A percentile compares a stretch with the other conserved stretches of the same genome.
Evolutionary conservation across 345 rosid genomes (phyloP).

Genomic region (Bretschneidera sinensis): DNA sequence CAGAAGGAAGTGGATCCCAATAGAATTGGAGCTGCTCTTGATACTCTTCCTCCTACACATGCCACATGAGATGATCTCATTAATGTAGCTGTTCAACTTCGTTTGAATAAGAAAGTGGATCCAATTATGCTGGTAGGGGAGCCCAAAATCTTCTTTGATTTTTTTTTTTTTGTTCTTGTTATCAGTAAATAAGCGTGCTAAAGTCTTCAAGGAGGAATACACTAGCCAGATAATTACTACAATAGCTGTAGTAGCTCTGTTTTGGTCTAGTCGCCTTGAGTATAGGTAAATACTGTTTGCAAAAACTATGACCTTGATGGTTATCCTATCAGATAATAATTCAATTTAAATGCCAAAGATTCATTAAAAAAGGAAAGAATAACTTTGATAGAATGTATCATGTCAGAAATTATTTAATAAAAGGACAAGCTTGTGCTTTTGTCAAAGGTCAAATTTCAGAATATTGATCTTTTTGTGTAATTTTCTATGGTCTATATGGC

Average conservation of each 20-base stretch:
- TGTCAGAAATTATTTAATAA: not conserved
- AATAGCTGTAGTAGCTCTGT: no score
- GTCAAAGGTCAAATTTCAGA: not conserved
- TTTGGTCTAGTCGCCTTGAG: no score
- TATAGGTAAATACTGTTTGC: no score
- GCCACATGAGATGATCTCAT: constrained; percentile 83
- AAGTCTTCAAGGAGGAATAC: no score
- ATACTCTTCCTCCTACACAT: constrained; percentile 62
- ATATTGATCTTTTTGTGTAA: not conserved
- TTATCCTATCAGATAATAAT: no score
- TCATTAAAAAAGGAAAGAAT: not conserved
- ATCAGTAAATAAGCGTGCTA: not conserved
- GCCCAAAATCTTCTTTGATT: constrained; percentile 4
- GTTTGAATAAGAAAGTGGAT: constrained; percentile 76
- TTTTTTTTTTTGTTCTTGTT: not conserved
- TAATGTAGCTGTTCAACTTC: constrained; percentile 75
- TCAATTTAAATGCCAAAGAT: not conserved
- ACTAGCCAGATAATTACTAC: no score
- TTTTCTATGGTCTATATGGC: not conserved
- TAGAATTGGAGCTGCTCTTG: constrained; percentile 46
- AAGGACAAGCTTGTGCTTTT: not conserved
- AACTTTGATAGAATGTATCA: not conserved
- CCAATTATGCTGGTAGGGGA: constrained; percentile 61
- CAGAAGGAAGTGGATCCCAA: constrained; percentile 44
- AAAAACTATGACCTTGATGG: no score